A percentile compares a stretch with the other conserved stretches of the same genome.
phyloP scores from a whole-genome alignment of 495 filamentous ascomycete species.

The Podospora sp. region DNA sequence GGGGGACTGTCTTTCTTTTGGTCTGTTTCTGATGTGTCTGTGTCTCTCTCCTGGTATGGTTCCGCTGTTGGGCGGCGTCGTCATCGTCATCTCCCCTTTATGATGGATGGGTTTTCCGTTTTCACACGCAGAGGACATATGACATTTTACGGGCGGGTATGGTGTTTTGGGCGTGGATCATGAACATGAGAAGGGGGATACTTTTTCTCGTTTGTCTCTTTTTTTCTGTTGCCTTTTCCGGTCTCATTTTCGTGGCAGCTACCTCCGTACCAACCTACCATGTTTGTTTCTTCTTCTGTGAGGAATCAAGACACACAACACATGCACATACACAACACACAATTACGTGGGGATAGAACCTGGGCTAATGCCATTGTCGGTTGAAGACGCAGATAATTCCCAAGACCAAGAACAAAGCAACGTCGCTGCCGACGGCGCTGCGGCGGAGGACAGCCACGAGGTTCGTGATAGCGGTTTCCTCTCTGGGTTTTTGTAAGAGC shows the following conservation, averaged over 20 bases:
- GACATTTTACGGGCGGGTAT: not conserved
- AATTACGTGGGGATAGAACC: not conserved
- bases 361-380: slow-evolving; percentile 9
- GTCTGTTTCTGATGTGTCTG: no score
- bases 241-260: no score
- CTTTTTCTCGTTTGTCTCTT: not conserved
- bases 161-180: not conserved
- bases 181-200: not conserved
- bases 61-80: no score
- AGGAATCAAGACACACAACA: not conserved
- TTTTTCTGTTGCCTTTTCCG: not conserved
- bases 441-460: slow-evolving; percentile 4
- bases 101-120: no score
- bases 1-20: not conserved
- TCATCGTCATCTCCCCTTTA: no score
- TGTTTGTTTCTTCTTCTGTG: not conserved
- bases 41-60: no score
- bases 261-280: not conserved
- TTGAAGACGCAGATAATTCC: slow-evolving; percentile 2
- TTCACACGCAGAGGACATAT: no score
- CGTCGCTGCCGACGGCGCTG: not conserved
- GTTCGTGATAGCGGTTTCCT: slow-evolving; percentile 17
- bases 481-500: slow-evolving; percentile 27
- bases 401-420: not conserved
- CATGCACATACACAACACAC: not conserved